phyloP scores from a whole-genome alignment of 768 basidiomycete genomes.

The Omphalotus guepiniiformis region DNA sequence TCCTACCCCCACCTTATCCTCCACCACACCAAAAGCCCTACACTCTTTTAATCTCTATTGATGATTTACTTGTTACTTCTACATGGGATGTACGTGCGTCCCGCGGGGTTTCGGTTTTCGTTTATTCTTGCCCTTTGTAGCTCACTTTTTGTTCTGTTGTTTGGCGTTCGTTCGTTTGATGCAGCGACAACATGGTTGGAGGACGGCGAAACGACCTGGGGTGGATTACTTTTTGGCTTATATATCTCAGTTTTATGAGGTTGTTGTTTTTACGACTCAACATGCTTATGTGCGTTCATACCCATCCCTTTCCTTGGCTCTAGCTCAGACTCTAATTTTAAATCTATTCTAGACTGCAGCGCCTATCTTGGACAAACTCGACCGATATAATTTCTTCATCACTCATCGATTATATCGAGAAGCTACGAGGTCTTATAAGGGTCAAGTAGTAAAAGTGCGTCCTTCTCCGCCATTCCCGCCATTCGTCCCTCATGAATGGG shows the following conservation, averaged over 20 bases:
- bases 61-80: constrained; percentile 87
- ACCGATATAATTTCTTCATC: constrained; percentile 88
- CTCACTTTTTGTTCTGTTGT: constrained; percentile 1
- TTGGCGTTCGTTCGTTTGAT: too few species aligned
- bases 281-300: constrained; percentile 72
- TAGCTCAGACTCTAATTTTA: background rate
- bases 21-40: constrained; percentile 84
- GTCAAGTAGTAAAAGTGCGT: constrained; percentile 78
- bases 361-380: constrained; percentile 89
- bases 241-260: constrained; percentile 96
- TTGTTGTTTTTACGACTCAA: constrained; percentile 93
- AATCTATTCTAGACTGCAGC: constrained; percentile 64
- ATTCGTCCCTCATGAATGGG: background rate
- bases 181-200: constrained; percentile 91
- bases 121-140: background rate
- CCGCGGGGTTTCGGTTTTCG: background rate
- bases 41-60: constrained; percentile 86
- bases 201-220: constrained; percentile 95
- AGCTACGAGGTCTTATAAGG: constrained; percentile 78
- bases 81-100: constrained; percentile 85
- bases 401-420: constrained; percentile 91
- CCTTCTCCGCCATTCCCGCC: background rate
- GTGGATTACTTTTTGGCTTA: constrained; percentile 98
- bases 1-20: constrained; percentile 84
- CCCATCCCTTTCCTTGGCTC: background rate